A percentile compares a stretch with the other conserved stretches of the same genome.
Evolutionary conservation across 495 filamentous ascomycete species (phyloP).

Genomic region (Neurospora tetrasperma): DNA sequence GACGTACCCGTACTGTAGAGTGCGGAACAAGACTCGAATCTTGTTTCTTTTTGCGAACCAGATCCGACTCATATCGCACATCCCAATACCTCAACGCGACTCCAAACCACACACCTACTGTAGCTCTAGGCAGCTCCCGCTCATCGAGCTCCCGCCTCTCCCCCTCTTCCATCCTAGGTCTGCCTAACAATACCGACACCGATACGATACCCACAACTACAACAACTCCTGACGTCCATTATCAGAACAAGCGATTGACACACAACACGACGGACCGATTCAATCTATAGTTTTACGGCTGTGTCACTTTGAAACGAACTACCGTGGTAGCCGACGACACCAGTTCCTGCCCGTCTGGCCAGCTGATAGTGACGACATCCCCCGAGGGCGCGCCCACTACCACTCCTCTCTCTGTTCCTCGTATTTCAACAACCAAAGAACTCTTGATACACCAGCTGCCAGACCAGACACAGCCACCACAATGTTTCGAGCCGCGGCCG

Average conservation of each 20-base stretch:
- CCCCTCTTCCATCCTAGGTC: neutral
- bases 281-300: neutral
- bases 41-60: neutral
- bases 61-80: neutral
- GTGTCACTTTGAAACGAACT: neutral
- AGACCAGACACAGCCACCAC: conserved; percentile 9
- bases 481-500: conserved; percentile 44
- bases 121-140: neutral
- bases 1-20: neutral
- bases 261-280: neutral
- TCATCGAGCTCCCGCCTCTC: neutral
- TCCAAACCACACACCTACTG: neutral
- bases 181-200: neutral
- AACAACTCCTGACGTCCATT: neutral
- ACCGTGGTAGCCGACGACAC: neutral
- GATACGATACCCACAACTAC: neutral
- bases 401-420: neutral
- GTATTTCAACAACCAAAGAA: neutral
- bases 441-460: neutral
- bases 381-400: neutral
- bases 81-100: neutral
- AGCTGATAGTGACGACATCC: neutral
- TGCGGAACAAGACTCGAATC: neutral
- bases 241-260: neutral
- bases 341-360: neutral